Evolutionary conservation across 768 basidiomycete species (phyloP).

Genomic region (Xanthoconium purpureum): DNA sequence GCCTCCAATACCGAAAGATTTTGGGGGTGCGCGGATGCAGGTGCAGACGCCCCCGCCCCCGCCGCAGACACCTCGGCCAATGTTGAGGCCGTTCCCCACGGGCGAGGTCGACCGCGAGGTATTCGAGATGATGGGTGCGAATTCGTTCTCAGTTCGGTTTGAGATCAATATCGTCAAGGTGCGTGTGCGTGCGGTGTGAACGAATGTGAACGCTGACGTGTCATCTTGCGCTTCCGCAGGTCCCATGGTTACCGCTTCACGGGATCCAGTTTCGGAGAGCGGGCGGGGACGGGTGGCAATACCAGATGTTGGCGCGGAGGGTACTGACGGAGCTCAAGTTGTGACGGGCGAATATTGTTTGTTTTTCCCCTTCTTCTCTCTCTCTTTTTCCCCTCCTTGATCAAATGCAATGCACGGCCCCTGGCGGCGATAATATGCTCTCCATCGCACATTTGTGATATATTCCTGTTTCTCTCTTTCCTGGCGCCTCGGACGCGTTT

Average conservation of each 20-base stretch:
- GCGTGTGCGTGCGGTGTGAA: slow-evolving; percentile 21
- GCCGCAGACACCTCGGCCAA: slow-evolving; percentile 36
- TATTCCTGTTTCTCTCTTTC: slow-evolving; percentile 7
- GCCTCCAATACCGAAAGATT: slow-evolving; percentile 81
- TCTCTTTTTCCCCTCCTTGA: not conserved
- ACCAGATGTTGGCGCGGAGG: slow-evolving; percentile 89
- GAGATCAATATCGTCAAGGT: slow-evolving; percentile 98
- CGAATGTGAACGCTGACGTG: not conserved
- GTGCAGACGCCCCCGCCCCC: slow-evolving; percentile 1
- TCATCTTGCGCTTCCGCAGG: slow-evolving; percentile 42
- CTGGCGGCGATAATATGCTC: slow-evolving; percentile 24
- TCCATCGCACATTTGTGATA: slow-evolving; percentile 19
- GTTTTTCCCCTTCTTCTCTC: not conserved
- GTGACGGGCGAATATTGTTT: slow-evolving; percentile 35
- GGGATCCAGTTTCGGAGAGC: slow-evolving; percentile 93
- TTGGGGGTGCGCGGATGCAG: slow-evolving; percentile 31
- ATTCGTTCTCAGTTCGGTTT: slow-evolving; percentile 85
- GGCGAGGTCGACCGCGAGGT: slow-evolving; percentile 65
- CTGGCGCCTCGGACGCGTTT: not conserved
- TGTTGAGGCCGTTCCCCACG: slow-evolving; percentile 53
- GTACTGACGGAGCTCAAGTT: slow-evolving; percentile 87
- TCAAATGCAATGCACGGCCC: slow-evolving; percentile 8
- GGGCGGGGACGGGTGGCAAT: slow-evolving; percentile 93
- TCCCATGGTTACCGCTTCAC: slow-evolving; percentile 89
- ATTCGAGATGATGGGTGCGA: slow-evolving; percentile 73